Conservation (phyloP, 176 grass and related monocot species). For the Oryza rufipogon region DNA sequence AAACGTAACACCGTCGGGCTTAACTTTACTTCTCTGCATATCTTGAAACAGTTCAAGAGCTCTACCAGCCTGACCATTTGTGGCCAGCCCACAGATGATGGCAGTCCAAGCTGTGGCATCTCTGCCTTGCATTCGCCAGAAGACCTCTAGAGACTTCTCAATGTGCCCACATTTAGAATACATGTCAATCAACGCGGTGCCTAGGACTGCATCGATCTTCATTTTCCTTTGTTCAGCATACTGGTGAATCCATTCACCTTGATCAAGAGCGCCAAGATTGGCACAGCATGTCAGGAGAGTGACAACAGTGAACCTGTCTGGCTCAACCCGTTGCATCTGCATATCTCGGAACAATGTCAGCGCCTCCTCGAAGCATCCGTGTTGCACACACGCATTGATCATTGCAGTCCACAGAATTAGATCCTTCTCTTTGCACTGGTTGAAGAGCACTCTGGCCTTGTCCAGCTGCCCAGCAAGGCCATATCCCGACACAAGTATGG, state of each 20-base stretch:
- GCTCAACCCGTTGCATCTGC: conserved; percentile 52
- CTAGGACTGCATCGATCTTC: conserved; percentile 54
- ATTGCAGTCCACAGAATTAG: conserved; percentile 71
- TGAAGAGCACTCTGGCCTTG: conserved; percentile 61
- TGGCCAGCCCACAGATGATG: conserved; percentile 65
- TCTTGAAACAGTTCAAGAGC: conserved; percentile 61
- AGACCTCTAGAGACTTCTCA: conserved; percentile 58
- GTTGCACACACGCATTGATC: conserved; percentile 64
- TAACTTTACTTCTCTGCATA: conserved; percentile 47
- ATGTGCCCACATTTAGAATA: conserved; percentile 61
- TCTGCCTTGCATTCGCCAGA: conserved; percentile 37
- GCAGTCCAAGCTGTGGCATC: conserved; percentile 60
- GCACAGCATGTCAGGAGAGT: conserved; percentile 64
- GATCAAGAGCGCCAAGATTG: conserved; percentile 58
- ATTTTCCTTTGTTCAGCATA: conserved; percentile 44
- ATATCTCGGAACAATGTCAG: conserved; percentile 67
- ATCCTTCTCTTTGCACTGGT: conserved; percentile 57
- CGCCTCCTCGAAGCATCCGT: conserved; percentile 58
- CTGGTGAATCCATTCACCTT: conserved; percentile 62
- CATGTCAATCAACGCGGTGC: conserved; percentile 60
- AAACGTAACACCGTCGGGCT: conserved; percentile 60
- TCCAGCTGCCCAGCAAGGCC: conserved; percentile 44
- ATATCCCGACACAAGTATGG: conserved; percentile 59
- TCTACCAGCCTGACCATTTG: conserved; percentile 57
- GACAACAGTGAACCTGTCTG: conserved; percentile 68